Base-by-base conservation (phyloP, 306 rosid genomes). In the Malus asiatica region DNA sequence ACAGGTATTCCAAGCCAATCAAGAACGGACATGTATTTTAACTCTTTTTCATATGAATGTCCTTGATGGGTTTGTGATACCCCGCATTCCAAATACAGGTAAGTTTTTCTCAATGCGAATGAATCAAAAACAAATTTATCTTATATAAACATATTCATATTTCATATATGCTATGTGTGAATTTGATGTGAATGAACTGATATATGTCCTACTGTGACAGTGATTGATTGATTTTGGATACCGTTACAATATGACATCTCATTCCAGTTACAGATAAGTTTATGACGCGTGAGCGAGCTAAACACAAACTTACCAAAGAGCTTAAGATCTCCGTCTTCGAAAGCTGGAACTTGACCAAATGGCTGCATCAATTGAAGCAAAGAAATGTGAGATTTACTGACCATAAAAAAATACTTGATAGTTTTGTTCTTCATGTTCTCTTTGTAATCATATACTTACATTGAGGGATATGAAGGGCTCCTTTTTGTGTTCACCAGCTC, bases 321-420 rank as follows among this genome's bases (percentile, higher is more conserved):
- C 68, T 82, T 79, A 71, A 90, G 78, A 65, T 87, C 91, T 84
- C 90, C 95, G 69, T 89, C 88, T 85, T 89, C 90, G 57, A 88
- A 83, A 2, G 83, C 96, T 29, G 98, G 96, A 82, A 93, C 84
- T 80, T 87, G 94, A 70, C 96, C 95, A 82, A 90, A 90, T 60
- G 98, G 98, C 96, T 91, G 83, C 80, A 78, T 23, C 60, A 65
- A 64, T 22, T 45, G 20, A 30, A 55, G 6, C 20, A 33, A 32
- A 66, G 14, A 72, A 40, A 32, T n/a, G 38, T 32, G 3, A 77
- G 61, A 52, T 27, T 14, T 42, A 27, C 14, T 25, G 30, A 12
- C 11, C 25, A 58, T 25, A 20, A 22, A 22, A 22, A 22, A n/a
- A 58, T 58, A 1, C 63, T 58, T 3, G 29, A 35, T 35, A 35